Percentiles rank a stretch among this genome's conserved stretches.
These are phyloP conservation scores for Aciculoconidium aculeatum DNA, from an alignment of 805 yeast genomes.

Conservation along the genomic window DNA sequence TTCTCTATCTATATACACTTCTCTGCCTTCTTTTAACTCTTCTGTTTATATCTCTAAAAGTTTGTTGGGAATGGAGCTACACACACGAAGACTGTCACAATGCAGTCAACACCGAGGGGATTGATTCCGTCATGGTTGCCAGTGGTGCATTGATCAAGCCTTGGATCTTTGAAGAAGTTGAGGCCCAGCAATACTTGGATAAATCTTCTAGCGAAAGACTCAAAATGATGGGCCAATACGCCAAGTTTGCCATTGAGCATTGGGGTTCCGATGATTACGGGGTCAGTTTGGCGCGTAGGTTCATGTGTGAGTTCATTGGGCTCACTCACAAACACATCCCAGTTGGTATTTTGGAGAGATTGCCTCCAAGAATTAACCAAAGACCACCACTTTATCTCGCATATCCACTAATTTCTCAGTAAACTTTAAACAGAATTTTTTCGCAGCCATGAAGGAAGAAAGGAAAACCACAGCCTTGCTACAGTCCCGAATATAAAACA, in stretches of 20 bases:
- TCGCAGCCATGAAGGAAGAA: too few species aligned
- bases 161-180: slow-evolving; percentile 97
- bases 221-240: slow-evolving; percentile 62
- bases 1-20: too few species aligned
- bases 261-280: slow-evolving; percentile 99
- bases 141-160: slow-evolving; percentile 97
- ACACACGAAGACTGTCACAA: slow-evolving; percentile 84
- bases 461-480: too few species aligned
- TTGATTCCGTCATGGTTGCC: slow-evolving; percentile 96
- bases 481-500: too few species aligned
- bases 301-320: slow-evolving; percentile 88
- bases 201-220: slow-evolving; percentile 87
- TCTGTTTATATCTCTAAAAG: too few species aligned
- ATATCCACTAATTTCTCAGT: too few species aligned
- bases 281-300: slow-evolving; percentile 79
- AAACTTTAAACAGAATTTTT: too few species aligned
- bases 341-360: slow-evolving; percentile 80
- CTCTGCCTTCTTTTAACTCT: too few species aligned
- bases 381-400: too few species aligned
- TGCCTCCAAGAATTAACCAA: slow-evolving; percentile 86
- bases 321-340: slow-evolving; percentile 95
- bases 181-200: slow-evolving; percentile 82
- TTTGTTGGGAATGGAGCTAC: slow-evolving; percentile 92
- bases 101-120: slow-evolving; percentile 57
- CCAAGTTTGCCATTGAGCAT: slow-evolving; percentile 82